Conservation (phyloP, 2,329 filamentous ascomycete genomes). For the Fusarium sulawesiense region DNA sequence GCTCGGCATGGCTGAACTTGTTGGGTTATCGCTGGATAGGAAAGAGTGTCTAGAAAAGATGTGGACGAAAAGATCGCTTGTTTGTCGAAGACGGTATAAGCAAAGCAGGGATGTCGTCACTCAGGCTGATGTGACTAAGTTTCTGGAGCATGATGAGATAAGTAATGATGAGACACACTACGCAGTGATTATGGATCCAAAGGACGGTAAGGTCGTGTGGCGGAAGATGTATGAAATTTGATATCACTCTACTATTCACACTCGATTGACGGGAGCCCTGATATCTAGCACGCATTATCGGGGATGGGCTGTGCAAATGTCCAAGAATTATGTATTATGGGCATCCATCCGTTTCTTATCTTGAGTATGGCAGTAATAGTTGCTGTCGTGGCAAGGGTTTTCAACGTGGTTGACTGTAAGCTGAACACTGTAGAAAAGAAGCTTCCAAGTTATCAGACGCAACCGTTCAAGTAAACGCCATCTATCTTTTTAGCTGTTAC, state of each 20-base stretch:
- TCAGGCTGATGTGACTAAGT: conserved; percentile 38
- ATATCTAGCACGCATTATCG: too few species aligned
- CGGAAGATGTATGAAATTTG: conserved; percentile 2
- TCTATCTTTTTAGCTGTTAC: too few species aligned
- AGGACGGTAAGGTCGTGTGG: conserved; percentile 53
- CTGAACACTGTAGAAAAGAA: too few species aligned
- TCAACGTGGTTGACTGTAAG: too few species aligned
- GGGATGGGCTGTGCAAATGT: too few species aligned
- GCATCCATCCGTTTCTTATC: too few species aligned
- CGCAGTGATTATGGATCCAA: conserved; percentile 58
- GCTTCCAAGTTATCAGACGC: too few species aligned
- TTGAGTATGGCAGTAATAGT: too few species aligned
- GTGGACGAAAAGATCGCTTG: conserved; percentile 23
- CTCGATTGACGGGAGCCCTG: background rate
- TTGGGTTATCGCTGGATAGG: conserved; percentile 40
- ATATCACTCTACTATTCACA: background rate
- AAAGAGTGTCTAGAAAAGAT: conserved; percentile 38
- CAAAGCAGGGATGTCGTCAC: conserved; percentile 13
- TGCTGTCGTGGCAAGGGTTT: too few species aligned
- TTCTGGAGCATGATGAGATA: conserved; percentile 44
- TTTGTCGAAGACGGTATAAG: background rate
- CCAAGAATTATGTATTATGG: too few species aligned
- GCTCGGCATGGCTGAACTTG: conserved; percentile 42
- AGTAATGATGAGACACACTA: conserved; percentile 50
- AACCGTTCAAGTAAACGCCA: too few species aligned